Base-by-base conservation (phyloP, 495 filamentous ascomycete genomes). In the Penicillium argentinense region DNA sequence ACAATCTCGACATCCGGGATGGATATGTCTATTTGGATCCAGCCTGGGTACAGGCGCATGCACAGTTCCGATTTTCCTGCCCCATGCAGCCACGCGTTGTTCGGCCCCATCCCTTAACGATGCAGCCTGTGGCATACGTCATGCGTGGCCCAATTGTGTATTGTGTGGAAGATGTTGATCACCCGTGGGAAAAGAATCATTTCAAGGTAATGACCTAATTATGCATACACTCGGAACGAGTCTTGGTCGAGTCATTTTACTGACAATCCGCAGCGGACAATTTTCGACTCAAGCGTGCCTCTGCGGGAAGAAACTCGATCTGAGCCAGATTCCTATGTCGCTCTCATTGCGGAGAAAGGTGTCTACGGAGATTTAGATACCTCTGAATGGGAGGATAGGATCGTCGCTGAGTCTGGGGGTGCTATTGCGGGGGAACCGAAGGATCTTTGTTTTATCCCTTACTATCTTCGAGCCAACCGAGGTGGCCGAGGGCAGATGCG, bases 101-200 rank as follows among this genome's bases (percentile, higher is more conserved):
- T 30, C 62, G 68, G 16, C 74, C 78, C 12, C 72, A 81, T 48
- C 76, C 75, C 4, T 68, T 76, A 39, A 72, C 77, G 7, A 74
- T 71, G 47, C 75, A 79, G 47, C 65, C 71, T 26, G 73, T 71
- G 8, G 45, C 75, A 21, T 69, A 73, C 19, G 55, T 83, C 34
- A 78, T 73, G 4, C 63, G 77, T 24, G 80, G 79, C 6, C 78
- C 78, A 3, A 59, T 82, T 28, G 67, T 82, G 9, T 83, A 81
- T 60, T 83, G 78, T 52, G 68, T 78, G 12, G 80, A 81, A 45
- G 78, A 81, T 47, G 42, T 67, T 27, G 78, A 82, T 53, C 80
- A 82, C 52, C 51, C 69, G n/a, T 81, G 79, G 74, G 77, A 79
- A 47, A 42, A 67, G 22, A 63, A 78, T 51, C 79, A 83, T 62